A percentile compares a stretch with the other conserved stretches of the same genome.
Evolutionary conservation across 2,329 filamentous ascomycete genomes (phyloP).

Genomic region (Thermomyces lanuginosus): DNA sequence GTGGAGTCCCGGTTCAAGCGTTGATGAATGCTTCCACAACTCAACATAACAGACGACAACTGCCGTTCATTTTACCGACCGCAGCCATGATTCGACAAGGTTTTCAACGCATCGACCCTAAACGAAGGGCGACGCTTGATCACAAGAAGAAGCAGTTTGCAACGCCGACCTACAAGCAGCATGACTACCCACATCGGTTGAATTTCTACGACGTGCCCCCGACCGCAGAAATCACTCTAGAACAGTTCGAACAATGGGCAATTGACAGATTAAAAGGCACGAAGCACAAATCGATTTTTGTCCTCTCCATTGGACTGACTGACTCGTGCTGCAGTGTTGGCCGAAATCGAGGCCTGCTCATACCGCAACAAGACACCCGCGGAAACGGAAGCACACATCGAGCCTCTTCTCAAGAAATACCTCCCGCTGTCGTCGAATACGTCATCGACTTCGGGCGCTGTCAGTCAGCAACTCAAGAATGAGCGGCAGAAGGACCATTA

Average conservation of each 20-base stretch:
- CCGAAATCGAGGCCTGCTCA: slow-evolving; percentile 66
- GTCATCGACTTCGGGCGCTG: slow-evolving; percentile 37
- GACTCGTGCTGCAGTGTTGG: slow-evolving; percentile 16
- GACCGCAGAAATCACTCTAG: slow-evolving; percentile 83
- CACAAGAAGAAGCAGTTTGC: slow-evolving; percentile 78
- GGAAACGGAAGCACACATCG: slow-evolving; percentile 73
- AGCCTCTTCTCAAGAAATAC: slow-evolving; percentile 71
- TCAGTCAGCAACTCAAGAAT: slow-evolving; percentile 38
- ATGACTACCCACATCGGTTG: slow-evolving; percentile 67
- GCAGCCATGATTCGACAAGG: slow-evolving; percentile 30
- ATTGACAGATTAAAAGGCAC: slow-evolving; percentile 74
- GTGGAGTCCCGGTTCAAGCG: no score
- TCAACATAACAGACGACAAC: no score
- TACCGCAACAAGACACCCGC: slow-evolving; percentile 78
- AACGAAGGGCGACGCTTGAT: slow-evolving; percentile 61
- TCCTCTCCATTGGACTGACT: slow-evolving; percentile 2
- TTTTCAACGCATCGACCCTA: slow-evolving; percentile 36
- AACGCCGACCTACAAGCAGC: slow-evolving; percentile 55
- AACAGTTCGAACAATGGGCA: slow-evolving; percentile 98
- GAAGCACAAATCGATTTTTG: slow-evolving; percentile 7
- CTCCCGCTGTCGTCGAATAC: slow-evolving; percentile 64
- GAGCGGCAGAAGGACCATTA: slow-evolving; percentile 94
- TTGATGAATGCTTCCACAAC: no score
- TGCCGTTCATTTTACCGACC: no score
- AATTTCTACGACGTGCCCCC: slow-evolving; percentile 85